Evolutionary conservation across 2,329 filamentous ascomycete species (phyloP).

Genomic region (Aspergillus fischeri): DNA sequence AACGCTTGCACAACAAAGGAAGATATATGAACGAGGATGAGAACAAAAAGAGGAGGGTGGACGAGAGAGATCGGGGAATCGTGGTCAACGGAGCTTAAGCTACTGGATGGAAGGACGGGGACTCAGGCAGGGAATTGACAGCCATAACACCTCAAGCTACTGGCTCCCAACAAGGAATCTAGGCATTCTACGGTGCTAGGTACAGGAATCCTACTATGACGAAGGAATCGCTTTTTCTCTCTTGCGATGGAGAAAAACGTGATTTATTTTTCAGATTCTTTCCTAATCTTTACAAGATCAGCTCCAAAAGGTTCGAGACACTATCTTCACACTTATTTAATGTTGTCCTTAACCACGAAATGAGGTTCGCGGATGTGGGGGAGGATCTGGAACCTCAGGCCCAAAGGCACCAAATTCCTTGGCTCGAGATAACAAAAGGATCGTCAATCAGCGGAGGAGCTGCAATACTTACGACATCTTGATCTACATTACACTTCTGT

Average conservation of each 20-base stretch:
- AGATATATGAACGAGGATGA: constrained; percentile 4
- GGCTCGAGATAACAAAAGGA: neutral
- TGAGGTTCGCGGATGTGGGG: neutral
- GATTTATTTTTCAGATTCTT: neutral
- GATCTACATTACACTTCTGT: neutral
- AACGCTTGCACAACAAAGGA: constrained; percentile 6
- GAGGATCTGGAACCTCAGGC: neutral
- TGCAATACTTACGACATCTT: neutral
- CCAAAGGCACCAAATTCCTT: neutral
- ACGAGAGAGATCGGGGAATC: neutral
- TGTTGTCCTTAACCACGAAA: neutral
- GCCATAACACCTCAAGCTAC: neutral
- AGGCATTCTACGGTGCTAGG: neutral
- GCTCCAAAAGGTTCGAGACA: neutral
- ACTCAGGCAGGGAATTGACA: neutral
- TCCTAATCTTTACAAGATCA: neutral
- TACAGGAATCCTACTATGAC: neutral
- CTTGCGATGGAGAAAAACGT: neutral
- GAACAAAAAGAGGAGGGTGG: constrained; percentile 18
- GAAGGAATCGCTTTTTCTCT: neutral
- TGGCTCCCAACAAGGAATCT: neutral
- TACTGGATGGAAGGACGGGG: neutral
- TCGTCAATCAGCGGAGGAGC: neutral
- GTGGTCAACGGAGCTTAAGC: neutral
- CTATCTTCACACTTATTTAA: neutral